phyloP scores from a whole-genome alignment of 768 basidiomycete species.

The Lactarius evosmus region DNA sequence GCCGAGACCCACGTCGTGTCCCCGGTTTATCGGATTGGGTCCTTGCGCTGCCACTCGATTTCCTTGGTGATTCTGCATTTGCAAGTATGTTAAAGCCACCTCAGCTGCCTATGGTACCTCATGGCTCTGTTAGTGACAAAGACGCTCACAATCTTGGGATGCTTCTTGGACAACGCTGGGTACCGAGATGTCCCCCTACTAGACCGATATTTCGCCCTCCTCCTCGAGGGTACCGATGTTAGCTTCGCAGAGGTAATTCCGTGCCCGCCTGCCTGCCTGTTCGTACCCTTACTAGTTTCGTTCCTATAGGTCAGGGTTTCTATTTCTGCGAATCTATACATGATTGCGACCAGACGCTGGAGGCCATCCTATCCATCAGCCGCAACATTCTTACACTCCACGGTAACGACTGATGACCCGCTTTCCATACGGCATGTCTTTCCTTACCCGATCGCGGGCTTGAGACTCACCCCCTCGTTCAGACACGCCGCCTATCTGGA shows the following conservation, averaged over 20 bases:
- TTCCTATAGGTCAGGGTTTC: slow-evolving; percentile 16
- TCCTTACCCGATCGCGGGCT: background rate
- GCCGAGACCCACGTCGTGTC: slow-evolving; percentile 78
- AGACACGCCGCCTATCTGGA: slow-evolving; percentile 57
- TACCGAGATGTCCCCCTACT: slow-evolving; percentile 62
- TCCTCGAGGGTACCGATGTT: slow-evolving; percentile 74
- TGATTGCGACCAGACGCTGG: slow-evolving; percentile 27
- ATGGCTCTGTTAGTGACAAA: slow-evolving; percentile 61
- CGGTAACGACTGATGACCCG: slow-evolving; percentile 20
- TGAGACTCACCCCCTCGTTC: slow-evolving; percentile 11
- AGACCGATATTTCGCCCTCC: slow-evolving; percentile 64
- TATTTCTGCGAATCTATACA: slow-evolving; percentile 21
- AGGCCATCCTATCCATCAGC: slow-evolving; percentile 22
- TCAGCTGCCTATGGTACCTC: slow-evolving; percentile 15
- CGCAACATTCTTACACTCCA: slow-evolving; percentile 19
- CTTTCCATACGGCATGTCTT: slow-evolving; percentile 23
- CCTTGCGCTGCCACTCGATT: slow-evolving; percentile 70
- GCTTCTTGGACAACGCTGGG: slow-evolving; percentile 63
- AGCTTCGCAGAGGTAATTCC: slow-evolving; percentile 75
- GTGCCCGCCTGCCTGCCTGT: background rate
- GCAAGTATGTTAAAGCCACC: slow-evolving; percentile 51
- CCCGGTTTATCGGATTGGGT: slow-evolving; percentile 75
- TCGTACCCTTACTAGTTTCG: background rate
- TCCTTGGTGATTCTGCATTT: slow-evolving; percentile 83
- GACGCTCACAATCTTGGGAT: slow-evolving; percentile 60